A percentile compares a stretch with the other conserved stretches of the same genome.
Evolutionary conservation across 371 early-diverging fungal species (phyloP).

Genomic region (Rhizomucor pusillus): DNA sequence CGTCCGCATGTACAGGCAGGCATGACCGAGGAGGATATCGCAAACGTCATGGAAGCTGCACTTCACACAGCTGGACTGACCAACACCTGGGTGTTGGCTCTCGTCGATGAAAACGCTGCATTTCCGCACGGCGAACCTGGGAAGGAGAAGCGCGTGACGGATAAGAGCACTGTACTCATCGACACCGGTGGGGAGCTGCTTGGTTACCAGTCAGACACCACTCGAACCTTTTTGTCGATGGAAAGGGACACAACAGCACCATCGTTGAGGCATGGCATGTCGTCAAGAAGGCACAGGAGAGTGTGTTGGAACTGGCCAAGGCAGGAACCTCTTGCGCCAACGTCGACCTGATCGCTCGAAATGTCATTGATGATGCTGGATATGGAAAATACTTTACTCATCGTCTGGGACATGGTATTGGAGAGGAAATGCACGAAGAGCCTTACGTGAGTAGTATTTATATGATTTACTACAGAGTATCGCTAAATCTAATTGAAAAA

Average conservation of each 20-base stretch:
- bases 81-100: constrained; percentile 53
- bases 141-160: constrained; percentile 28
- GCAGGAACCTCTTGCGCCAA: constrained; percentile 40
- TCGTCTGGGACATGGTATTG: constrained; percentile 61
- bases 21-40: constrained; percentile 45
- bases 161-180: constrained; percentile 50
- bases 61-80: constrained; percentile 37
- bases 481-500: neutral
- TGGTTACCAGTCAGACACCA: constrained; percentile 42
- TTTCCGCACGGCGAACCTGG: constrained; percentile 58
- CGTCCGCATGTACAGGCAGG: constrained; percentile 40
- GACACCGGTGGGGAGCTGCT: constrained; percentile 55
- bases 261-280: constrained; percentile 54
- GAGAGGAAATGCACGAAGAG: constrained; percentile 59
- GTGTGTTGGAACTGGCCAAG: constrained; percentile 30
- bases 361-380: constrained; percentile 39
- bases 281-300: constrained; percentile 49
- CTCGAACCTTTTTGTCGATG: constrained; percentile 50
- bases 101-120: constrained; percentile 53
- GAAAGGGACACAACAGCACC: constrained; percentile 41
- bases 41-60: constrained; percentile 34
- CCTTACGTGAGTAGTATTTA: constrained; percentile 34
- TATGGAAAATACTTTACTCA: constrained; percentile 55
- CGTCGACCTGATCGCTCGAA: constrained; percentile 53
- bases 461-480: neutral